Percentiles rank a stretch among this genome's conserved stretches.
Evolutionary conservation across 768 basidiomycete species (phyloP).

Genomic region (Hypholoma fasciculare): DNA sequence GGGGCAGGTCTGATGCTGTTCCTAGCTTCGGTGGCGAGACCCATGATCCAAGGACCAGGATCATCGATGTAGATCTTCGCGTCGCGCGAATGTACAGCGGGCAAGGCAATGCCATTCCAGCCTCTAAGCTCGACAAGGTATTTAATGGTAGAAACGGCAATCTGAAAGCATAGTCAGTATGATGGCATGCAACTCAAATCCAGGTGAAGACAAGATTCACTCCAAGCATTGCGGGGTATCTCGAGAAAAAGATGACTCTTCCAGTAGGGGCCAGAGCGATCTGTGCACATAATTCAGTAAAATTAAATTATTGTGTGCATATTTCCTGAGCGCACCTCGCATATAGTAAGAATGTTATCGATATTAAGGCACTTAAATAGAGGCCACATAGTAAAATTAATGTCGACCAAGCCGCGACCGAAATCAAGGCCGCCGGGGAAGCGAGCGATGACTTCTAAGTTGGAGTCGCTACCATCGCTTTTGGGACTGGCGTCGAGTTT

Average conservation of each 20-base stretch:
- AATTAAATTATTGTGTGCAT: background rate
- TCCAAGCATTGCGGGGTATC: conserved; percentile 90
- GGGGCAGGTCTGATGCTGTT: conserved; percentile 72
- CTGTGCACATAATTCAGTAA: conserved; percentile 34
- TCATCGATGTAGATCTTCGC: conserved; percentile 94
- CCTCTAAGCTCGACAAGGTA: conserved; percentile 92
- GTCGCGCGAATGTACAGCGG: conserved; percentile 85
- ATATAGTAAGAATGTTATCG: conserved; percentile 91
- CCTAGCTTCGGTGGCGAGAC: conserved; percentile 81
- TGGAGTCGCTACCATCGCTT: conserved; percentile 48
- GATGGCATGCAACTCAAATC: background rate
- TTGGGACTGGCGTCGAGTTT: conserved; percentile 81
- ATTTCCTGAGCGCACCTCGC: conserved; percentile 57
- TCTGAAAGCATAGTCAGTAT: conserved; percentile 37
- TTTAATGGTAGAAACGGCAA: conserved; percentile 87
- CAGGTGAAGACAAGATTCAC: conserved; percentile 35
- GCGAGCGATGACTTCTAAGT: conserved; percentile 82
- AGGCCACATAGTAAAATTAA: conserved; percentile 98
- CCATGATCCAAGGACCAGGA: conserved; percentile 96
- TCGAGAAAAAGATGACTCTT: conserved; percentile 82
- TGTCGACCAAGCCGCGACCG: conserved; percentile 86
- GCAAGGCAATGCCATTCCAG: conserved; percentile 87
- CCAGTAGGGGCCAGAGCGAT: conserved; percentile 88
- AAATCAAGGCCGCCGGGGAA: conserved; percentile 96
- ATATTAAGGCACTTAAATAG: conserved; percentile 91